A percentile compares a stretch with the other conserved stretches of the same genome.
These are phyloP conservation scores for Geotrichum australiense DNA, from an alignment of 1,139 yeast genomes.

Conservation along the genomic window DNA sequence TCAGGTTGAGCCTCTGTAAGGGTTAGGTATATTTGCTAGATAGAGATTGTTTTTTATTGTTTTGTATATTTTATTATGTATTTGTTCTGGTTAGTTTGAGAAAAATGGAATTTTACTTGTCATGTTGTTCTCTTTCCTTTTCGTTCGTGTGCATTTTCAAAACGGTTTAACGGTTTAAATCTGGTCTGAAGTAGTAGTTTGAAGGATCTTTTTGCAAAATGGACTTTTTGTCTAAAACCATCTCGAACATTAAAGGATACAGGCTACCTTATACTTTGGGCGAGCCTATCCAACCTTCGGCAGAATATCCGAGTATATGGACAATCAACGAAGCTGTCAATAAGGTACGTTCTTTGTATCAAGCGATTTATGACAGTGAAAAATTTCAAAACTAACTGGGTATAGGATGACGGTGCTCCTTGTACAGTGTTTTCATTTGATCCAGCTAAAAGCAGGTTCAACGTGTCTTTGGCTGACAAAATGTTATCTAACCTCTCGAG, in stretches of 20 bases:
- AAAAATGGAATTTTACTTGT: slow-evolving; percentile 1
- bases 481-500: slow-evolving; percentile 58
- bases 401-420: slow-evolving; percentile 35
- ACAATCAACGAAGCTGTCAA: slow-evolving; percentile 41
- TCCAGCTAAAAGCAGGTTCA: slow-evolving; percentile 37
- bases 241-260: slow-evolving; percentile 27
- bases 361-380: not conserved
- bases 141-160: too few relatives aligned
- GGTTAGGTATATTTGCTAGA: slow-evolving; percentile 1
- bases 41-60: not conserved
- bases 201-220: slow-evolving; percentile 20
- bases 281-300: slow-evolving; percentile 20
- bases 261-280: slow-evolving; percentile 31
- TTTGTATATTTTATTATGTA: slow-evolving; percentile 1
- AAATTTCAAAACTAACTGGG: too few relatives aligned
- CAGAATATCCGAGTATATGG: slow-evolving; percentile 41
- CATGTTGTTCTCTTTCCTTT: too few relatives aligned
- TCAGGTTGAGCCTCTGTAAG: slow-evolving; percentile 38
- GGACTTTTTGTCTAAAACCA: slow-evolving; percentile 36
- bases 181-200: slow-evolving; percentile 1
- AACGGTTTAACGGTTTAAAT: too few relatives aligned
- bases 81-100: not conserved
- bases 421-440: slow-evolving; percentile 61
- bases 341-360: slow-evolving; percentile 22
- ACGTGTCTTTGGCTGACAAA: slow-evolving; percentile 51